Base-by-base conservation (phyloP, 805 yeast species). In the Wickerhamiella shivajii region DNA sequence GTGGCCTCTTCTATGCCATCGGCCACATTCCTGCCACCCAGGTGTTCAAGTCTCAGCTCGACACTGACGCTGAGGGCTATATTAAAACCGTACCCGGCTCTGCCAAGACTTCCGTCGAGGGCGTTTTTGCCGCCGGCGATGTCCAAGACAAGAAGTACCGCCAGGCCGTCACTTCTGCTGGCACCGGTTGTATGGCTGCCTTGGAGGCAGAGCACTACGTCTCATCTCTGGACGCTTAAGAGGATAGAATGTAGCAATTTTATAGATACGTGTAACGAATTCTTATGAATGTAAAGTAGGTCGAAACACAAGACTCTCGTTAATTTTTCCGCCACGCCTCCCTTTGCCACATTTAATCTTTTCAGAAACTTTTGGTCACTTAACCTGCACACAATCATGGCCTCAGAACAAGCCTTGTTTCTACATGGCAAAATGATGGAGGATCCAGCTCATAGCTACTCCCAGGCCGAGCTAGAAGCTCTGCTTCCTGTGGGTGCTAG, bases 101-200 rank as follows among this genome's bases (percentile, higher is more conserved):
- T 14, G 64, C 97, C 12, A 60, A 64, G 48, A 90, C 98, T 30
- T 74, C 92, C 10, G 70, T 87, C 39, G 71, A 69, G 51, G 97
- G 96, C 56, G 80, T 90, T 41, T 90, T 78, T 48, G 98, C 98
- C 40, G 98, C 98, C 39, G 98, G 98, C 62, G 98, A 90, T 55
- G 98, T 90, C 38, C 98, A 90, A 63, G 98, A 90, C 62, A 77
- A 81, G 59, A 72, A 71, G 56, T 90, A 87, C 63, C 81, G 98
- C 74, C 98, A 90, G 66, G 98, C 98, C 39, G 83, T 90, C 54
- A 90, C 98, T 26, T 84, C 96, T 57, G 98, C 98, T n/a, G 98
- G 98, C 53, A 70, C 94, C 43, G 98, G 98, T 43, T 90, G 98
- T 69, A 87, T 85, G 96, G 98, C 98, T 50, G 98, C 93, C 40